These are phyloP conservation scores for Saururus chinensis DNA, from an alignment of 164 flowering plant genomes.

Conservation along the genomic window DNA sequence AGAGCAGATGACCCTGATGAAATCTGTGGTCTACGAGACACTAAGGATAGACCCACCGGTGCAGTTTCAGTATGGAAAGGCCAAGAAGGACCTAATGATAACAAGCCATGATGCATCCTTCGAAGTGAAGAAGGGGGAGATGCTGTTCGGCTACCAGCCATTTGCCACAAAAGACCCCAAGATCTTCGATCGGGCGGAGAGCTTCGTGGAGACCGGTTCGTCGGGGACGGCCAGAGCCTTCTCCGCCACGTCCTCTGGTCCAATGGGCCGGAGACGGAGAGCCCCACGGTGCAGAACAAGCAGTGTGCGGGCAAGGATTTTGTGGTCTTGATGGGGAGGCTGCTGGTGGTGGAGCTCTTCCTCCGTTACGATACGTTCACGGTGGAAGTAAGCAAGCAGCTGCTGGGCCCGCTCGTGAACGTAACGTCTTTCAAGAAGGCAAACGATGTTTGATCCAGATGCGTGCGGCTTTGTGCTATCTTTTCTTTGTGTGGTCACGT, in stretches of 20 bases:
- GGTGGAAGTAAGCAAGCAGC: neutral
- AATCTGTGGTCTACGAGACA: conserved; percentile 67
- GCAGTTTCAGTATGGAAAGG: conserved; percentile 55
- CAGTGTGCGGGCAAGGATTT: conserved; percentile 74
- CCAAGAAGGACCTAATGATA: conserved; percentile 59
- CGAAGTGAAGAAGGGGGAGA: conserved; percentile 67
- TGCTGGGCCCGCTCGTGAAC: neutral
- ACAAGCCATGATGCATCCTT: conserved; percentile 46
- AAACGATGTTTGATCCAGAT: too few species aligned
- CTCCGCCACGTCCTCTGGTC: conserved; percentile 74
- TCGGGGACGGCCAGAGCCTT: conserved; percentile 39
- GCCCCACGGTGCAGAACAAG: conserved; percentile 48
- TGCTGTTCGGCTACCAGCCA: conserved; percentile 68
- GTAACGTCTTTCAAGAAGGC: neutral
- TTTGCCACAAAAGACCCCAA: conserved; percentile 61
- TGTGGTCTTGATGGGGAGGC: conserved; percentile 48
- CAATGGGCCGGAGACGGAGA: conserved; percentile 75
- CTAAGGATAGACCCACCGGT: conserved; percentile 74
- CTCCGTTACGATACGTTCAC: conserved; percentile 48
- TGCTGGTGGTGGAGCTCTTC: conserved; percentile 51
- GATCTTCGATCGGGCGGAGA: conserved; percentile 57
- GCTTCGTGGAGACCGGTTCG: conserved; percentile 54
- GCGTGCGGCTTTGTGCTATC: too few species aligned
- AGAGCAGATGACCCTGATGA: conserved; percentile 35
- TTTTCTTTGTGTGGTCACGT: too few species aligned